Evolutionary conservation across 2,329 filamentous ascomycete species (phyloP).

Genomic region (Ilyonectria destructans): DNA sequence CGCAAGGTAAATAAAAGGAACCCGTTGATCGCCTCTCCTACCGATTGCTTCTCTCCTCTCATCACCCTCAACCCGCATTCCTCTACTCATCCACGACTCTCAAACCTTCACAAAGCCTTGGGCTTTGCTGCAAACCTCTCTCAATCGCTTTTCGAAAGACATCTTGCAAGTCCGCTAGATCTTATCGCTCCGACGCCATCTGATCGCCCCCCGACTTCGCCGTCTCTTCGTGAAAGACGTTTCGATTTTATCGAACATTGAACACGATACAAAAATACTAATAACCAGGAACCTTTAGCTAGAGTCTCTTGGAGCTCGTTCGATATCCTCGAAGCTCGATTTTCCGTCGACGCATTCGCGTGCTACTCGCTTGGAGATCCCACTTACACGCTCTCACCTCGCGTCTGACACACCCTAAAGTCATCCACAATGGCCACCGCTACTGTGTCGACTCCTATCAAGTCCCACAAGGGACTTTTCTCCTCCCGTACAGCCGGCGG

Average conservation of each 20-base stretch:
- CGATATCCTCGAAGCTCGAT: constrained; percentile 59
- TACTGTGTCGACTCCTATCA: constrained; percentile 90
- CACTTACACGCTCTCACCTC: constrained; percentile 41
- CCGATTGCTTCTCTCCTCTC: constrained; percentile 42
- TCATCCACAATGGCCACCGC: constrained; percentile 82
- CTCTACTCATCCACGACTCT: constrained; percentile 30
- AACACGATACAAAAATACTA: constrained; percentile 62
- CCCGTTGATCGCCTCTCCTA: constrained; percentile 40
- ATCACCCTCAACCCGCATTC: constrained; percentile 22
- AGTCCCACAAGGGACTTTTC: constrained; percentile 95
- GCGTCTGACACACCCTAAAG: constrained; percentile 37
- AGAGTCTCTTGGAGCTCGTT: constrained; percentile 74
- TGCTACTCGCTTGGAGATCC: constrained; percentile 62
- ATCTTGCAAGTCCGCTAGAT: constrained; percentile 63
- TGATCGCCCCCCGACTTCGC: constrained; percentile 66
- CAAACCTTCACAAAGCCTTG: constrained; percentile 36
- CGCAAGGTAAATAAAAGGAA: constrained; percentile 65
- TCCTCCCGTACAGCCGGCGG: constrained; percentile 93
- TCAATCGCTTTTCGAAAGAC: constrained; percentile 47
- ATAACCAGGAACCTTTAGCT: constrained; percentile 72
- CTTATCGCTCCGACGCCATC: constrained; percentile 63
- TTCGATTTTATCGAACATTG: constrained; percentile 66
- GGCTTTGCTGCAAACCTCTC: constrained; percentile 47
- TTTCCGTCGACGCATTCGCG: constrained; percentile 63
- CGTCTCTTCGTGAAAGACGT: constrained; percentile 59